Evolutionary conservation across 805 yeast genomes (phyloP), one percentile per base, ranked within the genome.

Genomic region (Diddensiella transvaalensis): DNA sequence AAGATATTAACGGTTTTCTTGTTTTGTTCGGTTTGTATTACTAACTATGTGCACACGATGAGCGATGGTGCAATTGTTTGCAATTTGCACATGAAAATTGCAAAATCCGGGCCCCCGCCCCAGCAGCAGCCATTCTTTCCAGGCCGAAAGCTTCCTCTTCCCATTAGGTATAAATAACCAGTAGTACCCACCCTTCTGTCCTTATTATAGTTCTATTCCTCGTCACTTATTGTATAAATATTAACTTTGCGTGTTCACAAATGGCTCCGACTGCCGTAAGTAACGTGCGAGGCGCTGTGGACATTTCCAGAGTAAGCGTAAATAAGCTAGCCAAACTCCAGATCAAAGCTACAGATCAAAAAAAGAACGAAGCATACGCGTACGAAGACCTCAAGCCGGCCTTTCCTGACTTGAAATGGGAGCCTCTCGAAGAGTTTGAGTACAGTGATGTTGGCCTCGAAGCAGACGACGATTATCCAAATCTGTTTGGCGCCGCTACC

Each of bases 321-420:
- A 43, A 26, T 11, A 29, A 29, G 17, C 10, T 21, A 13, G 44
- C 18, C 13, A 21, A 40, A 22, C 38, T 17, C 19, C 13, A 40
- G 19, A 22, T 44, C 17, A 17, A 26, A 24, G 8, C 44, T 30
- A 24, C 13, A 11, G 24, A 4, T 6, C n/a, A n/a, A n/a, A n/a
- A n/a, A n/a, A 17, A 38, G 21, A 26, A 8, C 32, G 32, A 26
- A 13, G 33, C 21, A 11, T 65, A 65, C 53, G 60, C 62, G 49
- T 57, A 36, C 53, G 59, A 59, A 43, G 40, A 59, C 44, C 54
- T 65, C 38, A 59, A 51, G 4, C 68, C 69, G 3, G 42, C 49
- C 3, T 65, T 58, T 53, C 68, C 69, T 8, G 67, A 65, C 26
- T 11, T 63, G 40, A 54, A 59, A 29, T 65, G 66, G 64, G 60